Percentiles rank a stretch among this genome's conserved stretches.
Evolutionary conservation across 352 stramenopile genomes (phyloP).

Genomic region (Bremia lactucae): DNA sequence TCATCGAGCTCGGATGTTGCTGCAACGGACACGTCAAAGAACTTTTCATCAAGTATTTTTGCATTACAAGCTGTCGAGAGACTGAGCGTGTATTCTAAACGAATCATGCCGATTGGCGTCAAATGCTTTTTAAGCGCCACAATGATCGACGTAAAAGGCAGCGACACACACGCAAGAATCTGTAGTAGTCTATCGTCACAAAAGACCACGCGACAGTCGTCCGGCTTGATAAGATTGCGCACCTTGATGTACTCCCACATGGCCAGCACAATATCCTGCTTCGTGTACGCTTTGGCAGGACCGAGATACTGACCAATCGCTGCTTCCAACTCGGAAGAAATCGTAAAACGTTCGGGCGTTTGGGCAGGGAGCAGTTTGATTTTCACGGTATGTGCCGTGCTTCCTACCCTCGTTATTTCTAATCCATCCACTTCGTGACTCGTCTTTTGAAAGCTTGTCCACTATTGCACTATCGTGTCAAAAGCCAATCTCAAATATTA

Average conservation of each 20-base stretch:
- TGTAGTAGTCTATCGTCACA: constrained; percentile 42
- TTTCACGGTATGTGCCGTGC: constrained; percentile 42
- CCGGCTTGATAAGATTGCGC: constrained; percentile 67
- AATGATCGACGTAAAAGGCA: constrained; percentile 62
- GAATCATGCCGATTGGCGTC: constrained; percentile 35
- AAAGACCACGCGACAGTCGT: constrained; percentile 62
- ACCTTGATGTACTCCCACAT: constrained; percentile 74
- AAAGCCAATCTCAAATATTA: neutral
- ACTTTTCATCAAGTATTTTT: constrained; percentile 35
- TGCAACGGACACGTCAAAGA: constrained; percentile 51
- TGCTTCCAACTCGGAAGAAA: constrained; percentile 34
- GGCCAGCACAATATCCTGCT: constrained; percentile 63
- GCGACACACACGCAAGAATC: constrained; percentile 54
- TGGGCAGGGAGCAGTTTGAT: constrained; percentile 57
- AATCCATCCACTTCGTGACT: constrained; percentile 51
- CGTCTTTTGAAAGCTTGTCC: constrained; percentile 68
- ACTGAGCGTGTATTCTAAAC: constrained; percentile 54
- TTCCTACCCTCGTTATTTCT: constrained; percentile 40
- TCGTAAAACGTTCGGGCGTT: constrained; percentile 42
- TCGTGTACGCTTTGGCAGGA: constrained; percentile 39
- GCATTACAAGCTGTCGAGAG: constrained; percentile 20
- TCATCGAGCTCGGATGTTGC: constrained; percentile 41
- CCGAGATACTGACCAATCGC: constrained; percentile 34
- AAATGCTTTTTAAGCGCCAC: constrained; percentile 57
- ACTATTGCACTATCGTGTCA: constrained; percentile 17